Evolutionary conservation across 1,284 basidiomycete species (phyloP).

Genomic region (Leccinum griseonigrum): DNA sequence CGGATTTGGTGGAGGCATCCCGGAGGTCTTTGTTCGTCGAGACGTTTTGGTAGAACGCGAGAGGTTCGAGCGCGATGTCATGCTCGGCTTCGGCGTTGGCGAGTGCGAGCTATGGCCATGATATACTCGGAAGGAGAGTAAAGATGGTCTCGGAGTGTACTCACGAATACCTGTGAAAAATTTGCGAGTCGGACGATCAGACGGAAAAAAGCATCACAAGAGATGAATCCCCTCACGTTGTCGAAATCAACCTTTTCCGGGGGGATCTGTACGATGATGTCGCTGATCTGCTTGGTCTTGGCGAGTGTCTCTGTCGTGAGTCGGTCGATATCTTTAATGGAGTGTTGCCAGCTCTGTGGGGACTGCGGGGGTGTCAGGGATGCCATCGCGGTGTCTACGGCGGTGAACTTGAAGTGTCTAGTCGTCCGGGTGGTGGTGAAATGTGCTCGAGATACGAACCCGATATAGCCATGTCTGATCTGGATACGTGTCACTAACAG

Average conservation of each 20-base stretch:
- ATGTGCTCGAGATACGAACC: constrained; percentile 9
- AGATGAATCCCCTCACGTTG: constrained; percentile 38
- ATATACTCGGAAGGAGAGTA: constrained; percentile 19
- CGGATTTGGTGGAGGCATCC: constrained; percentile 71
- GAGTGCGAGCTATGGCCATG: constrained; percentile 42
- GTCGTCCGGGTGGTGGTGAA: constrained; percentile 14
- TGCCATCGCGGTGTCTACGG: constrained; percentile 24
- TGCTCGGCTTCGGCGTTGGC: constrained; percentile 56
- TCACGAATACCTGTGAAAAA: constrained; percentile 58
- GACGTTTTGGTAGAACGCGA: constrained; percentile 79
- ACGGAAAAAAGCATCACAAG: constrained; percentile 13
- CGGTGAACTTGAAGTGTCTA: constrained; percentile 14
- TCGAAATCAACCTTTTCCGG: constrained; percentile 55
- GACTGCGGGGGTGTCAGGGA: constrained; percentile 63
- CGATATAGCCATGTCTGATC: constrained; percentile 23
- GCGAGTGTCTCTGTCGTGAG: constrained; percentile 62
- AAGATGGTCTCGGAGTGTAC: constrained; percentile 26
- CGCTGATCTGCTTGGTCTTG: constrained; percentile 52
- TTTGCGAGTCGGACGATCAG: neutral
- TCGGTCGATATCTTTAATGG: constrained; percentile 55
- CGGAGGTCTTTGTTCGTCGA: constrained; percentile 67
- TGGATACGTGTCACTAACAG: neutral
- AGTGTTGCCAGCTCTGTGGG: constrained; percentile 68
- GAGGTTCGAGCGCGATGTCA: constrained; percentile 53
- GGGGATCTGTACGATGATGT: constrained; percentile 60